Base-by-base conservation (phyloP, 1,139 yeast species). In the Nakaseomyces kungkrabaensis region DNA sequence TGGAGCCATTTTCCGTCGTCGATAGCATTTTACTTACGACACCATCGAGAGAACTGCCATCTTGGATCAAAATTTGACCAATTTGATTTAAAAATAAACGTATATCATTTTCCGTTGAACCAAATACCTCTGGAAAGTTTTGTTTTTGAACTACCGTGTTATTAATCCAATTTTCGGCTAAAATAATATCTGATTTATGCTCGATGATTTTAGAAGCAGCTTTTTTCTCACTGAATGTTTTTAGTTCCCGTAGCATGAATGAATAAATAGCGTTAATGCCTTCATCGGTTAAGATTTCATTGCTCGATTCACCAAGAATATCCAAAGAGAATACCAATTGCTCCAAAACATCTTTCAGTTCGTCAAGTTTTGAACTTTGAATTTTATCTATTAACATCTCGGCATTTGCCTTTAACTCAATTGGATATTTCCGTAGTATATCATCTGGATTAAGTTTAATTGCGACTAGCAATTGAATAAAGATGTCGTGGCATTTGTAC, bases 51-150 rank as follows among this genome's bases (percentile, higher is more conserved):
- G n/a, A 43, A 32, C 43, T 32, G 8, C 26, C 36, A 9, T 29
- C 22, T 5, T 50, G 48, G 31, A n/a, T 54, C 36, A 45, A 42
- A 11, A 38, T 49, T 5, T 10, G 3, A 67, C 69, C 4, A 65
- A 29, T 0, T 48, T 22, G 6, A 54, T 54, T 5, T 65, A 52
- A 8, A 65, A 40, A 2, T 40, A 27, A 1, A 54, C 37, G 1
- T 66, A 43, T 5, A 53, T 37, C 0, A 8, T 17, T 43, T 66
- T 67, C 3, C 25, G 7, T 13, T 8, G 42, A 38, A 4, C 42
- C 42, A 24, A 38, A 25, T 9, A 38, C 42, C 17, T 46, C 24
- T 26, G 31, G 25, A 37, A 13, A 17, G 34, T 34, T 29, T 27
- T 40, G 38, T 8, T 48, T 45, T 13, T 51, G 17, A 7, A 47